Conservation (phyloP, 768 basidiomycete genomes). For the Symmetrospora coprosmae region DNA sequence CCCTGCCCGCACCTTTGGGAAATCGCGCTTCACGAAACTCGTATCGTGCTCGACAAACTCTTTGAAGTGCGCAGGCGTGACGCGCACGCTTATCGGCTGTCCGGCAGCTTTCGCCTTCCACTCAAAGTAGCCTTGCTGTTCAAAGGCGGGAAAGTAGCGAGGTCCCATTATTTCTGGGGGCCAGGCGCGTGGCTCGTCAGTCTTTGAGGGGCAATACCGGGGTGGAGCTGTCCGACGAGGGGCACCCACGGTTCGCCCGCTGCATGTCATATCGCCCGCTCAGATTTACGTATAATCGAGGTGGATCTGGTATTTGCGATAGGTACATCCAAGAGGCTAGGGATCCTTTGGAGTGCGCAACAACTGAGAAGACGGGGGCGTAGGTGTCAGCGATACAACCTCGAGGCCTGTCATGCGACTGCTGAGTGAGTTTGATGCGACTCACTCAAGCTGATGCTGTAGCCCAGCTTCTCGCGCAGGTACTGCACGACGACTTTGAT, state of each 20-base stretch:
- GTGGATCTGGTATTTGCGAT: slow-evolving; percentile 46
- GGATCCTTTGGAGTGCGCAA: slow-evolving; percentile 67
- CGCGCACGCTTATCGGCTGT: slow-evolving; percentile 44
- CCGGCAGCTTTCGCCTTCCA: slow-evolving; percentile 57
- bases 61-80: slow-evolving; percentile 51
- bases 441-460: slow-evolving; percentile 46
- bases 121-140: slow-evolving; percentile 48
- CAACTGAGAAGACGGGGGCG: slow-evolving; percentile 36
- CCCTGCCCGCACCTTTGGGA: slow-evolving; percentile 43
- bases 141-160: slow-evolving; percentile 45
- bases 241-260: slow-evolving; percentile 5
- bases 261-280: slow-evolving; percentile 67
- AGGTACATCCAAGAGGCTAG: slow-evolving; percentile 57
- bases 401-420: background rate
- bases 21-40: slow-evolving; percentile 52
- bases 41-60: slow-evolving; percentile 54
- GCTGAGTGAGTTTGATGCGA: no score
- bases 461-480: slow-evolving; percentile 50
- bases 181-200: slow-evolving; percentile 21
- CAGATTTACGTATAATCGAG: slow-evolving; percentile 53
- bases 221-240: no score
- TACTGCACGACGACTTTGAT: slow-evolving; percentile 52
- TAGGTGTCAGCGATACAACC: background rate
- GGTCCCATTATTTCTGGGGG: slow-evolving; percentile 21
- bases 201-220: background rate